Conservation (phyloP, 1,139 yeast genomes). For the Saccharomyces hybrid region DNA sequence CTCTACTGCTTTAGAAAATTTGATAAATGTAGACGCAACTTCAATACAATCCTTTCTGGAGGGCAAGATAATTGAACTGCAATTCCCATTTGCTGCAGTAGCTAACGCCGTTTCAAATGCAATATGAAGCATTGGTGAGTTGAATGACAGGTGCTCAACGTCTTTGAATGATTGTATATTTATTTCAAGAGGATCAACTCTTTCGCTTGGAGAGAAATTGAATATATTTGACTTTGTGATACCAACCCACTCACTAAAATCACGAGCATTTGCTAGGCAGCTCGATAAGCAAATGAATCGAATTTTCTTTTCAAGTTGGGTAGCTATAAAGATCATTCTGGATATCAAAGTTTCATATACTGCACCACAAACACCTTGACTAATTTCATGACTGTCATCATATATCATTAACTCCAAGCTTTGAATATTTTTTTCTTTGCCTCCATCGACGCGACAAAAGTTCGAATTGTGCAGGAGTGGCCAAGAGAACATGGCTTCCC, state of each 20-base stretch:
- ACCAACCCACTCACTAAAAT: conserved; percentile 83
- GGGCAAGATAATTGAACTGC: neutral
- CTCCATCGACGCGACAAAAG: conserved; percentile 73
- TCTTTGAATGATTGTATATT: conserved; percentile 47
- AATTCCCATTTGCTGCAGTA: neutral
- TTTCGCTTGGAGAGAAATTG: conserved; percentile 61
- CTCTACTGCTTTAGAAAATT: conserved; percentile 34
- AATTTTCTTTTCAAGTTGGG: conserved; percentile 47
- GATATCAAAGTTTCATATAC: conserved; percentile 63
- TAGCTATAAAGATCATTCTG: conserved; percentile 61
- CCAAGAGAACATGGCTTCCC: conserved; percentile 56
- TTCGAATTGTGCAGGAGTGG: conserved; percentile 77
- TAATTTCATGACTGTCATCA: conserved; percentile 70
- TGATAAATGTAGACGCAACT: conserved; percentile 41
- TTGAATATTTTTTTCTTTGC: conserved; percentile 58
- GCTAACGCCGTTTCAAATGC: conserved; percentile 30
- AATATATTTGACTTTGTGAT: conserved; percentile 48
- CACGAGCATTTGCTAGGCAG: conserved; percentile 67
- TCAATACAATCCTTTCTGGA: conserved; percentile 42
- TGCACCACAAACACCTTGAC: conserved; percentile 49
- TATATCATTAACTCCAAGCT: conserved; percentile 59
- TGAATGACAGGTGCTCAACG: conserved; percentile 43
- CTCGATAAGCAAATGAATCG: conserved; percentile 63
- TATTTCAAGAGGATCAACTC: conserved; percentile 51
- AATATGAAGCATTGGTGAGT: conserved; percentile 46